Evolutionary conservation across 2,329 filamentous ascomycete genomes (phyloP).

Genomic region (Aspergillus versicolor): DNA sequence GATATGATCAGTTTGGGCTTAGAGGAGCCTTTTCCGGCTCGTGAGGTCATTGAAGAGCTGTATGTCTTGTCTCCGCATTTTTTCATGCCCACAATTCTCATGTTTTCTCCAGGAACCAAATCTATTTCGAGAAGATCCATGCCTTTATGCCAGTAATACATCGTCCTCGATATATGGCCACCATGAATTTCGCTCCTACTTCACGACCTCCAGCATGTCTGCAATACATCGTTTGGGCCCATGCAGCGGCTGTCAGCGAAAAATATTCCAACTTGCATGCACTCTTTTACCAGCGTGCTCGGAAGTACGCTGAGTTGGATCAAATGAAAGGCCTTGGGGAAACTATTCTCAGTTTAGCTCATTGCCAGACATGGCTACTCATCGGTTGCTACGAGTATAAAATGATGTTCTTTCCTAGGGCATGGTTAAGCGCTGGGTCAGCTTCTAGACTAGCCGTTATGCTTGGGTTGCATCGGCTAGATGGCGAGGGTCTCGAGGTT

Average conservation of each 20-base stretch:
- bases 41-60: conserved; percentile 83
- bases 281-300: conserved; percentile 83
- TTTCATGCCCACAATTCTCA: conserved; percentile 15
- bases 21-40: conserved; percentile 75
- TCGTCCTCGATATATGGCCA: conserved; percentile 79
- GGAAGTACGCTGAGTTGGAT: conserved; percentile 87
- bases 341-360: conserved; percentile 77
- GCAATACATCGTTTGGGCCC: conserved; percentile 94
- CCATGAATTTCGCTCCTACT: conserved; percentile 83
- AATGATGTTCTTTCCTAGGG: conserved; percentile 94
- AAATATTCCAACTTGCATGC: conserved; percentile 78
- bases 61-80: conserved; percentile 39
- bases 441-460: conserved; percentile 81
- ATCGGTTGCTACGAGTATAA: conserved; percentile 89
- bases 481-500: conserved; percentile 79
- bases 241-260: conserved; percentile 81
- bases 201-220: conserved; percentile 84
- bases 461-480: conserved; percentile 87
- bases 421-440: conserved; percentile 88
- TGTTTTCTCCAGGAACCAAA: conserved; percentile 60
- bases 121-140: conserved; percentile 90
- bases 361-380: conserved; percentile 81
- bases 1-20: conserved; percentile 81
- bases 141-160: conserved; percentile 86
- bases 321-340: conserved; percentile 93